These are phyloP conservation scores for Paramecium pentaurelia DNA, from an alignment of 73 alveolate species.

Conservation along the genomic window DNA sequence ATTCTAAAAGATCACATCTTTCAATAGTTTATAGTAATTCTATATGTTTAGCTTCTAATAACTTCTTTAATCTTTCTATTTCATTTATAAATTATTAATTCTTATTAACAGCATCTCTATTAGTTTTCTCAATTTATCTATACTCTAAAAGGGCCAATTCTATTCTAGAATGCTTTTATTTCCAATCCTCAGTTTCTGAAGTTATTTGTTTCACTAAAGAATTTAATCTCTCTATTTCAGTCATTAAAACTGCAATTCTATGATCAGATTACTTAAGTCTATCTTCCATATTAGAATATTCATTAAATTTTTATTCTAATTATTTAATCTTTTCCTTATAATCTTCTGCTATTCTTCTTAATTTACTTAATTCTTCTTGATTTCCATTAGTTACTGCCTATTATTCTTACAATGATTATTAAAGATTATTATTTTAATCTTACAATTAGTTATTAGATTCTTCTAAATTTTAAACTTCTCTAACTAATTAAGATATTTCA, in stretches of 20 bases:
- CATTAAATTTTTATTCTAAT: neutral
- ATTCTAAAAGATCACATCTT: neutral
- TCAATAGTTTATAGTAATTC: neutral
- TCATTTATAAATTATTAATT: neutral
- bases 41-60: constrained; percentile 23
- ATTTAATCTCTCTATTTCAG: constrained; percentile 45
- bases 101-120: constrained; percentile 20
- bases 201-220: neutral
- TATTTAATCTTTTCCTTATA: constrained; percentile 2
- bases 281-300: neutral
- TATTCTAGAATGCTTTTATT: constrained; percentile 24
- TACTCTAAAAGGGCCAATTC: constrained; percentile 31
- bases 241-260: constrained; percentile 44
- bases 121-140: constrained; percentile 31
- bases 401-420: neutral
- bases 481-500: neutral
- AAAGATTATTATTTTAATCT: neutral
- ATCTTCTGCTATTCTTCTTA: constrained; percentile 21
- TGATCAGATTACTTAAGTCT: constrained; percentile 28
- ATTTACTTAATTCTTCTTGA: neutral
- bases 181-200: constrained; percentile 17
- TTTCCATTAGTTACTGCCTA: neutral
- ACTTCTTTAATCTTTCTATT: constrained; percentile 21
- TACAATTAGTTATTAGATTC: neutral
- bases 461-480: neutral